Base-by-base conservation (phyloP, 2,329 filamentous ascomycete genomes). In the Emmonsia crescens region DNA sequence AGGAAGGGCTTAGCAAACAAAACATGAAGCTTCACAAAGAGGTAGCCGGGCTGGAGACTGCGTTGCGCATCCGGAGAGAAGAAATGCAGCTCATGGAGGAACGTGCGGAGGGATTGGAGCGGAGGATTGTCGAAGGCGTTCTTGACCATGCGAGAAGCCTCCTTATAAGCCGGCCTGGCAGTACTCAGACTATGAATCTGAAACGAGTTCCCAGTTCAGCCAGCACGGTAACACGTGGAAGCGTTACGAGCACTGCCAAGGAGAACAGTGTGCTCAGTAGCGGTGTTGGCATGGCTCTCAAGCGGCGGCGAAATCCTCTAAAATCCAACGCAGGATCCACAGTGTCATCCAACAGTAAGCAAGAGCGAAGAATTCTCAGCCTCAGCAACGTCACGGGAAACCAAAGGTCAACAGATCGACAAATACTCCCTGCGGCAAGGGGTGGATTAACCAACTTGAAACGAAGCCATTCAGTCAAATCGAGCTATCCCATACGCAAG, bases 81-180 rank as follows among this genome's bases (percentile, higher is more conserved):
- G 94, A 97, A 76, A 84, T 99, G 63, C 85, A 90, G 54, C 83
- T 89, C 31, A 96, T 99, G 89, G 93, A 97, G 73, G 80, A 83
- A 12, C 89, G 93, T 64, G 94, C 93, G 2, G 91, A 96, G 73
- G 84, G 85, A 3, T 81, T 99, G 29, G 94, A 99, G 77, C 89
- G 92, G 59, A 87, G 94, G 31, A 96, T 99, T 67, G 79, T 99
- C 38, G 93, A 97, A 66, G 92, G 93, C 31, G 90, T 97, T 65
- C 95, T 99, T 77, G 92, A 97, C 68, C 93, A 97, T 73, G 96
- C 93, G 24, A 88, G 93, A 55, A 74, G 72, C 6, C 86, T 93
- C 31, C 81, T 96, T n/a, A 83, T 97, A 62, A 89, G 94, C 51
- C 73, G 79, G 80, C 85, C 66, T 87, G 89, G 77, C 77, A 83